Percentiles rank a stretch among this genome's conserved stretches.
Conservation (phyloP, 1,284 basidiomycete genomes). For the Fistulinella cinereoalba region DNA sequence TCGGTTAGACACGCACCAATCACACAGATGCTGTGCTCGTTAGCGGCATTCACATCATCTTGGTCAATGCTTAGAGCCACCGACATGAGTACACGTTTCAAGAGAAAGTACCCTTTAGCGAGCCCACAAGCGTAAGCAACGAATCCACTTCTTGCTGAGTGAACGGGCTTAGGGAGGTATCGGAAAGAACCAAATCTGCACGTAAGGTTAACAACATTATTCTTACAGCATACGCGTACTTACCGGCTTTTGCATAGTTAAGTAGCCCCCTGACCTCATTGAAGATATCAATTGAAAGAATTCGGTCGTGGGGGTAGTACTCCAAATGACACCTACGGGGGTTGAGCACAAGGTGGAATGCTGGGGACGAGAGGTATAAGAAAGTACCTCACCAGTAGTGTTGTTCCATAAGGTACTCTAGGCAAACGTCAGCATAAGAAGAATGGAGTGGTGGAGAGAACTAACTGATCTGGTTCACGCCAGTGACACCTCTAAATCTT, state of each 20-base stretch:
- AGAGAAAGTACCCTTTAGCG: constrained; percentile 1
- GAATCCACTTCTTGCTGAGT: constrained; percentile 12
- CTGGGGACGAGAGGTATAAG: neutral
- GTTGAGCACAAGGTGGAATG: neutral
- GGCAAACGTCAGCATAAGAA: constrained; percentile 4
- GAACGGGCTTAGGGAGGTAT: constrained; percentile 22
- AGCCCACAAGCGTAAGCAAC: constrained; percentile 4
- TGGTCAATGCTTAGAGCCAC: neutral
- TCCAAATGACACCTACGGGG: neutral
- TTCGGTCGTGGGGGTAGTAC: neutral
- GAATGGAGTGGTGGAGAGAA: no score
- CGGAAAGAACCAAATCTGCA: constrained; percentile 19
- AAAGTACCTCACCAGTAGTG: constrained; percentile 13
- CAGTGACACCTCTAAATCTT: neutral
- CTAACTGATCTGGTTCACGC: neutral
- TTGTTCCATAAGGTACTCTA: constrained; percentile 18
- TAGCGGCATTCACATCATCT: constrained; percentile 6
- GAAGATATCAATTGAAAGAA: neutral
- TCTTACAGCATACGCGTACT: neutral
- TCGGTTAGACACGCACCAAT: constrained; percentile 8
- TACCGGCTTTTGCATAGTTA: constrained; percentile 21
- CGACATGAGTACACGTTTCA: neutral
- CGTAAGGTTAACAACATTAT: no score
- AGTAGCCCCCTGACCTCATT: constrained; percentile 14
- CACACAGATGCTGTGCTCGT: constrained; percentile 17